Conservation (phyloP, 2,329 filamentous ascomycete species). For the Aspergillus sp. region DNA sequence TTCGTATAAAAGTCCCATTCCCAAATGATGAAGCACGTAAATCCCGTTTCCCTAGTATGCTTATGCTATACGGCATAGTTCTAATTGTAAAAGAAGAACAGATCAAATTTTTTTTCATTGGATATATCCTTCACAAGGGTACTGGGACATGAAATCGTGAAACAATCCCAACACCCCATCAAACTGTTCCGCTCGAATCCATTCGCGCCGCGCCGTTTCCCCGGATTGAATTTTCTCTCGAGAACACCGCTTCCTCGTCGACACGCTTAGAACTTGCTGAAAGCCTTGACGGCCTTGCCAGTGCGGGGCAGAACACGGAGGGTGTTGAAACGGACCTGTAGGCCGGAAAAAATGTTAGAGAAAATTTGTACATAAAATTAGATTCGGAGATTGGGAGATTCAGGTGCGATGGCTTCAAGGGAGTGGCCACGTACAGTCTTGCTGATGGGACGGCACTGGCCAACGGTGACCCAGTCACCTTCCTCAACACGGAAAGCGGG, state of each 20-base stretch:
- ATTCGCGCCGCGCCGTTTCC: slow-evolving; percentile 40
- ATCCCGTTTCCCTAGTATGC: slow-evolving; percentile 15
- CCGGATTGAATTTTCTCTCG: slow-evolving; percentile 32
- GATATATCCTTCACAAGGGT: slow-evolving; percentile 43
- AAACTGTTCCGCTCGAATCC: slow-evolving; percentile 39
- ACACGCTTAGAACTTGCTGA: slow-evolving; percentile 89
- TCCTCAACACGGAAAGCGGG: slow-evolving; percentile 99
- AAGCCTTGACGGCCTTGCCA: slow-evolving; percentile 95
- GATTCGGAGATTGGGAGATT: background rate
- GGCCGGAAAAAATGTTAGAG: slow-evolving; percentile 19
- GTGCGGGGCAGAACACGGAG: slow-evolving; percentile 97
- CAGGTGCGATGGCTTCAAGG: background rate
- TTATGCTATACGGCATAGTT: slow-evolving; percentile 24
- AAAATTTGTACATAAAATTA: background rate
- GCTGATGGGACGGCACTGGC: slow-evolving; percentile 98
- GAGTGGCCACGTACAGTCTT: slow-evolving; percentile 85
- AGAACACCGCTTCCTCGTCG: slow-evolving; percentile 32
- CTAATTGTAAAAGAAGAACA: slow-evolving; percentile 33
- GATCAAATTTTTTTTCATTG: slow-evolving; percentile 41
- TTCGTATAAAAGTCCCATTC: slow-evolving; percentile 1
- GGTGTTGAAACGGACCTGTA: slow-evolving; percentile 97
- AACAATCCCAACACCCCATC: slow-evolving; percentile 36
- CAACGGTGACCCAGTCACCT: slow-evolving; percentile 98
- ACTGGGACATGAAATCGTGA: slow-evolving; percentile 43
- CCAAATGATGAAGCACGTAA: slow-evolving; percentile 2